Conservation (phyloP, 1,139 yeast species). For the Kodamaea plutei region DNA sequence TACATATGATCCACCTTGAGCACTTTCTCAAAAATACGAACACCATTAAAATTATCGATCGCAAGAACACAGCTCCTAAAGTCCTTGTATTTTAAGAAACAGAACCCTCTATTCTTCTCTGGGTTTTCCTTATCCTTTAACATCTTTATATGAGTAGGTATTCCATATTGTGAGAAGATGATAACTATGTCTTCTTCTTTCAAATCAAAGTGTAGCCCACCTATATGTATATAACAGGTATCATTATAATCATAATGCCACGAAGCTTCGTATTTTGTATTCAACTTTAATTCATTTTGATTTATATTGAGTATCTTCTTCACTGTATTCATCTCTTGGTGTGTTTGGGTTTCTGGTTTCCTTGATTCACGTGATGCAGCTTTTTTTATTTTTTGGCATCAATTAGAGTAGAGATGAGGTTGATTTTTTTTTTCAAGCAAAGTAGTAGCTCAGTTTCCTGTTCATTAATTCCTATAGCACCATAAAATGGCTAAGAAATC, state of each 20-base stretch:
- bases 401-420: constrained; percentile 8
- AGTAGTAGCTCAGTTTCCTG: too few species aligned
- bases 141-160: constrained; percentile 73
- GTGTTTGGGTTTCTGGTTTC: too few species aligned
- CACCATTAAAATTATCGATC: constrained; percentile 83
- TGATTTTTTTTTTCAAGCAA: constrained; percentile 7
- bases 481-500: constrained; percentile 9
- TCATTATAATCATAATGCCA: constrained; percentile 89
- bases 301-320: constrained; percentile 58
- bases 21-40: constrained; percentile 51
- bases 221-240: constrained; percentile 56
- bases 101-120: constrained; percentile 64
- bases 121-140: constrained; percentile 69
- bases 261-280: constrained; percentile 61
- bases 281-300: constrained; percentile 59
- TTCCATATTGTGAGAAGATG: constrained; percentile 86
- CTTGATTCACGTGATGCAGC: constrained; percentile 5
- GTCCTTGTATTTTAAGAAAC: constrained; percentile 78
- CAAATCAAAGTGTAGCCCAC: constrained; percentile 62
- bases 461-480: too few species aligned
- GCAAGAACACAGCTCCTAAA: constrained; percentile 80
- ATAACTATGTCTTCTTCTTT: constrained; percentile 72
- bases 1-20: constrained; percentile 76
- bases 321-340: constrained; percentile 38
- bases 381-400: too few species aligned